Base-by-base conservation (phyloP, 805 yeast species). In the Debaryomyces castellii region DNA sequence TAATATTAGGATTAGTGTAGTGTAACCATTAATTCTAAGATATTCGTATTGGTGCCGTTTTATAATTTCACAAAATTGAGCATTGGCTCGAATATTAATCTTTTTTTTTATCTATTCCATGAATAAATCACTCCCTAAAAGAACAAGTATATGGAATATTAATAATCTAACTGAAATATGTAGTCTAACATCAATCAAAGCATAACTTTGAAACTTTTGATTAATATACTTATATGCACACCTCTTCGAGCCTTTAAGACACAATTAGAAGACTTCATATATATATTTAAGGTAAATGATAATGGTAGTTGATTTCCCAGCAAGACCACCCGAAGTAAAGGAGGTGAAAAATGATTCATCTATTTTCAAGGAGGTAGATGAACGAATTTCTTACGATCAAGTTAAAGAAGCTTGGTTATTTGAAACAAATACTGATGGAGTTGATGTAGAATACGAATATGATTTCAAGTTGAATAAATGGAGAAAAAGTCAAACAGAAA, bases 301-400 rank as follows among this genome's bases (percentile, higher is more conserved):
- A 30, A 14, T 48, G 51, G 25, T 22, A 27, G 43, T 21, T 33
- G 47, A 52, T 9, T 56, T 55, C 36, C 62, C 62, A 8, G 22
- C 17, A 3, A 38, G 50, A 10, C 62, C 62, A 32, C 58, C 59
- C 10, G 17, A 32, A 5, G 45, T 50, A 14, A 40, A 42, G 7
- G 44, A 30, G 9, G 39, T 48, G 8, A 28, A 25, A 4, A 16
- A 24, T 9, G 32, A 44, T n/a, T 24, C 41, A 6, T n/a, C 42
- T 12, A 37, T 28, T 10, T 43, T 57, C 2, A 51, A 52, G 42
- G 38, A 43, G 2, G 48, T 52, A n/a, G 69, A 64, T 42, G 57
- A 57, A 7, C 38, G 67, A 18, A 47, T 64, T n/a, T 50, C 54
- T 7, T 51, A 55, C 34, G 67, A 64, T 43, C 52, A 52, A 37